Conservation (phyloP, 768 basidiomycete genomes). For the Chiua virens region DNA sequence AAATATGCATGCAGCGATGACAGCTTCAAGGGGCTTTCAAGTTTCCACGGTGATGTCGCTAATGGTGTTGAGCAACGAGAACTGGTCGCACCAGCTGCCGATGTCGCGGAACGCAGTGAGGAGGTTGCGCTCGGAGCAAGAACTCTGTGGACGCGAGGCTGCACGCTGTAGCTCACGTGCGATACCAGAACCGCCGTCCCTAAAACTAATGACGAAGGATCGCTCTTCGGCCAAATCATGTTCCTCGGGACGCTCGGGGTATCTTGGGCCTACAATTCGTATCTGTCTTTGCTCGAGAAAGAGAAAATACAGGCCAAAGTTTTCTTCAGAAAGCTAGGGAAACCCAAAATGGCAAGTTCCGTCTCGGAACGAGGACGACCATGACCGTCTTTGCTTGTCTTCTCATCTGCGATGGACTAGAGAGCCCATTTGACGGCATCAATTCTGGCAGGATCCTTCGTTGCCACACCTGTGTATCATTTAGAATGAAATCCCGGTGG, state of each 20-base stretch:
- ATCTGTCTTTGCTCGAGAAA: slow-evolving; percentile 38
- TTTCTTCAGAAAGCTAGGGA: slow-evolving; percentile 14
- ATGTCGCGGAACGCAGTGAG: slow-evolving; percentile 90
- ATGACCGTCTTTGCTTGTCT: slow-evolving; percentile 26
- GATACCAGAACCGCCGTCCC: slow-evolving; percentile 91
- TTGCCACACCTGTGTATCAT: too few species aligned
- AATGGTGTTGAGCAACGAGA: slow-evolving; percentile 90
- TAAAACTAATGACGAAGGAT: slow-evolving; percentile 77
- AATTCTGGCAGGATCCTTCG: slow-evolving; percentile 15
- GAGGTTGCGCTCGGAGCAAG: slow-evolving; percentile 82
- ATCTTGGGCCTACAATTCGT: slow-evolving; percentile 38
- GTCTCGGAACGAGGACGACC: slow-evolving; percentile 22
- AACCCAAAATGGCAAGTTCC: slow-evolving; percentile 20
- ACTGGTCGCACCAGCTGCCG: slow-evolving; percentile 91
- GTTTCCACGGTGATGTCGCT: slow-evolving; percentile 79
- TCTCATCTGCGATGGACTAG: slow-evolving; percentile 22
- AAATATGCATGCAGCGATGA: slow-evolving; percentile 97
- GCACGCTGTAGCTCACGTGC: slow-evolving; percentile 92
- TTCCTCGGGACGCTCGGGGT: slow-evolving; percentile 32
- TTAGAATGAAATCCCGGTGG: slow-evolving; percentile 25
- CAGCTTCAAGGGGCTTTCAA: slow-evolving; percentile 89
- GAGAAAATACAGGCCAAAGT: slow-evolving; percentile 26
- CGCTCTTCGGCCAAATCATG: slow-evolving; percentile 36
- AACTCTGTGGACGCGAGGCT: slow-evolving; percentile 74
- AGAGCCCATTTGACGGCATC: slow-evolving; percentile 11